Evolutionary conservation across 176 grass and related monocot genomes (phyloP).

Genomic region (Hyparrhenia diplandra): DNA sequence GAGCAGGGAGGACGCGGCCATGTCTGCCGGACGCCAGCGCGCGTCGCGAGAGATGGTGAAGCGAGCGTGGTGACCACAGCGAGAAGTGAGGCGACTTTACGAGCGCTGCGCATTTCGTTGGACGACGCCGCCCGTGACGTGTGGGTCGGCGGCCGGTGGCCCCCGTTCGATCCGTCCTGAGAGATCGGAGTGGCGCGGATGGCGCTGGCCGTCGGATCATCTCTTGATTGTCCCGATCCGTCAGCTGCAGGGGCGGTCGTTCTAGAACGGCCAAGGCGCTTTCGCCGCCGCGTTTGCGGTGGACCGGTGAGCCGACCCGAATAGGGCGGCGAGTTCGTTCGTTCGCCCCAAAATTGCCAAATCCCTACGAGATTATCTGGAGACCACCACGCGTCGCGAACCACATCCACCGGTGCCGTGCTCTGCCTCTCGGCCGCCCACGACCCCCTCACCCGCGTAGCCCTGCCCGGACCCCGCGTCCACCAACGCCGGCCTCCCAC

Average conservation of each 20-base stretch:
- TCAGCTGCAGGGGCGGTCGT: background rate
- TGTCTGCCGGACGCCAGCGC: background rate
- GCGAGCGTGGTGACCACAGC: slow-evolving; percentile 9
- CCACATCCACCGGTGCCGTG: slow-evolving; percentile 35
- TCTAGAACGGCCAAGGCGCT: background rate
- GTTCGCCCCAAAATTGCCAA: background rate
- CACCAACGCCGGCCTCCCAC: background rate
- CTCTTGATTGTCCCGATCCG: background rate
- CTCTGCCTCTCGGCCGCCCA: slow-evolving; percentile 39
- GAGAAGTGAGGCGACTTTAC: slow-evolving; percentile 18
- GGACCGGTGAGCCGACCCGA: background rate
- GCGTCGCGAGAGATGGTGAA: background rate
- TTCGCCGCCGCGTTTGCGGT: slow-evolving; percentile 11
- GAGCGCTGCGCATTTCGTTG: background rate
- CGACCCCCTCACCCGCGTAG: background rate
- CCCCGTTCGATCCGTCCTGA: slow-evolving; percentile 10
- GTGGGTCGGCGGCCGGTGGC: background rate
- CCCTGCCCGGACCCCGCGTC: background rate
- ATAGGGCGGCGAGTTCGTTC: background rate
- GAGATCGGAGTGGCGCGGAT: slow-evolving; percentile 1
- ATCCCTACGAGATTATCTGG: background rate
- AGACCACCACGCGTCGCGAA: slow-evolving; percentile 9
- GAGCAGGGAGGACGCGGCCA: slow-evolving; percentile 39
- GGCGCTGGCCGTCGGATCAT: slow-evolving; percentile 5
- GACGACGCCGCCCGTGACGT: background rate